phyloP scores from a whole-genome alignment of 164 flowering plant species.

The Vitis cinerea region DNA sequence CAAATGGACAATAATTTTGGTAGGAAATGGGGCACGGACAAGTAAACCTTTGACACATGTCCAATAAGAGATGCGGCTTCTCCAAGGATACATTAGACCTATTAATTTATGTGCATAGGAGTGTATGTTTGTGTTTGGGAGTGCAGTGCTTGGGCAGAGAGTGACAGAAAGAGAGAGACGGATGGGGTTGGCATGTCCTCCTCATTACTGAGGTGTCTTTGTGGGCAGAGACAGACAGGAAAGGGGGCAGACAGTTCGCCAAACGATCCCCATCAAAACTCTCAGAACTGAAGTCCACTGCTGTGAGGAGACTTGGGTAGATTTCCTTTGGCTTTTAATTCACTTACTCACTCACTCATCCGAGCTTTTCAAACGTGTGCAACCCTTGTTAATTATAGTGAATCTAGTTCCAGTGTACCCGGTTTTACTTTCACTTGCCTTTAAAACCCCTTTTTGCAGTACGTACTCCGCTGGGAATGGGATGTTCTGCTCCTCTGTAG shows the following conservation, averaged over 20 bases:
- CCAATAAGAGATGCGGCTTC: no score
- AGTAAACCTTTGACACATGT: no score
- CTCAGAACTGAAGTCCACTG: slow-evolving; percentile 1
- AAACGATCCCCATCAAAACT: slow-evolving; percentile 9
- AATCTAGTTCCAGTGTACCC: not conserved
- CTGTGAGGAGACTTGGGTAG: not conserved
- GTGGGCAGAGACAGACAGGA: slow-evolving; percentile 14
- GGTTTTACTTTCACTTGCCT: not conserved
- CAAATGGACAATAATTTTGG: no score
- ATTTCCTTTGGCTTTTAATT: not conserved
- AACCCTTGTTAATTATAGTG: not conserved
- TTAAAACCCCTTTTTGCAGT: no score
- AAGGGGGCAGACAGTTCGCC: slow-evolving; percentile 9
- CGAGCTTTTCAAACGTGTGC: not conserved
- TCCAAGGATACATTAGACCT: no score
- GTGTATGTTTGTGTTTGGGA: no score
- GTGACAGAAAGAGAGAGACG: no score
- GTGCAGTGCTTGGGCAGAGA: no score
- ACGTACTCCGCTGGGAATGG: not conserved
- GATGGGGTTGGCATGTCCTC: no score
- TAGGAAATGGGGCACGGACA: no score
- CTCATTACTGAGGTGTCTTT: not conserved
- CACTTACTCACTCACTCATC: not conserved
- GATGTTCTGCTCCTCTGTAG: slow-evolving; percentile 7
- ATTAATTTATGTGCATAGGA: no score